These are phyloP conservation scores for Sarocladium oryzae DNA, from an alignment of 2,329 filamentous ascomycete species.

Conservation along the genomic window DNA sequence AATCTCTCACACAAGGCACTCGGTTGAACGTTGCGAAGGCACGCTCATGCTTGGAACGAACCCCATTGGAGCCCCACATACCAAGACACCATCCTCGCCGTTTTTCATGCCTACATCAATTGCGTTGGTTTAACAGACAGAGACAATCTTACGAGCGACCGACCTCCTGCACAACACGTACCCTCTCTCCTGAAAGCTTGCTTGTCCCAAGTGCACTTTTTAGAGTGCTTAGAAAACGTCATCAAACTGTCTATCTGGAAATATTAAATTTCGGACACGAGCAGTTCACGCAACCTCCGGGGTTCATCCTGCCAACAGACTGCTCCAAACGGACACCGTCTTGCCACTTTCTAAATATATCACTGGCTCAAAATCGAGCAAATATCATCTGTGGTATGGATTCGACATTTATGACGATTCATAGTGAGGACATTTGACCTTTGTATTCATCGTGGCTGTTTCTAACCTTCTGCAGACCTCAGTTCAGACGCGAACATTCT, in stretches of 20 bases:
- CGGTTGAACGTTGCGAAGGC: too few species aligned
- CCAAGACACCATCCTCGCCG: background rate
- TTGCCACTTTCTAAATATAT: background rate
- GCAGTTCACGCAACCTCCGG: too few species aligned
- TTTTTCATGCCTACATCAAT: too few species aligned
- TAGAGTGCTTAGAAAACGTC: slow-evolving; percentile 5
- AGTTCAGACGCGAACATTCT: slow-evolving; percentile 70
- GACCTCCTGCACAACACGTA: too few species aligned
- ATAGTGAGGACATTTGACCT: slow-evolving; percentile 52
- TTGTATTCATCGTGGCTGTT: slow-evolving; percentile 10
- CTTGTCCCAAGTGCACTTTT: background rate
- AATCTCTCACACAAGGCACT: too few species aligned
- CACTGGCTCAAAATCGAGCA: background rate
- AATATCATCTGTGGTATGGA: slow-evolving; percentile 48
- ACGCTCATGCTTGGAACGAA: too few species aligned
- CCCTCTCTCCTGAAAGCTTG: background rate
- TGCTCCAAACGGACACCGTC: too few species aligned
- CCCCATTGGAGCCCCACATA: background rate
- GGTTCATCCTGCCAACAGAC: too few species aligned
- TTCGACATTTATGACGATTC: slow-evolving; percentile 86
- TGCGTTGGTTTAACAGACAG: too few species aligned
- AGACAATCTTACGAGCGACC: too few species aligned
- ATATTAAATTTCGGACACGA: too few species aligned
- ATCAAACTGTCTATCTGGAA: too few species aligned
- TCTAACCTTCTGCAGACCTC: slow-evolving; percentile 48